Base-by-base conservation (phyloP, 768 basidiomycete genomes). In the Cystobasidium ongulense region DNA sequence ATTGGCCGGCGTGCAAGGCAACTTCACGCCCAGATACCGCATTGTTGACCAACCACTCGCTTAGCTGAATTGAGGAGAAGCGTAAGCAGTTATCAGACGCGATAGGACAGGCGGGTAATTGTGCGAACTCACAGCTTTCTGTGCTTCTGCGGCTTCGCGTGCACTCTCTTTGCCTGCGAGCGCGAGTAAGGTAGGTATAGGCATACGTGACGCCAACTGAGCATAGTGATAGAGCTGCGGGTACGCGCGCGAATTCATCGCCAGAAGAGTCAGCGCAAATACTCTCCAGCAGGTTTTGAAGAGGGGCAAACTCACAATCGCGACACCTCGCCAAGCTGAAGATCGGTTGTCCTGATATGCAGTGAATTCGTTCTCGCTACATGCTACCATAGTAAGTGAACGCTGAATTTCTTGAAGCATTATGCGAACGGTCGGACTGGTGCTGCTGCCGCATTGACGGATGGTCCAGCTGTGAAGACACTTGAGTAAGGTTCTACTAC, bases 131-230 rank as follows among this genome's bases (percentile, higher is more conserved):
- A 35, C 57, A 10, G 25, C 25, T 59, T 27, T 35, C 57, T 27
- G 29, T 2, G 57, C 57, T 29, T 59, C 57, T 27, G 13, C 57
- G 5, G 57, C 57, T 29, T 59, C 57, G 2, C 33, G 57, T 15
- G 57, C 25, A 35, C 57, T 59, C 23, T 59, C 57, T 59, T 59
- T 59, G 57, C 57, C 57, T 29, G 57, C 57, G 25, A 59, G 33
- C 11, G 57, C 57, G 11, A 59, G 23, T 3, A 59, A 23, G 11
- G 57, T 59, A 5, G 57, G 57, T 29, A 59, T 35, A 29, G 57
- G 57, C 29, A 59, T 59, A 4, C 57, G 57, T 13, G 57, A 59
- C 11, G 57, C 57, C 57, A 59, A 27, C 21, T 59, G 57, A 7
- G 57, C 57, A 29, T 29, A 59, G 25, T 59, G 57, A 21, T 59